Conservation (phyloP, 352 stramenopile genomes). For the Phytophthora pluvialis region DNA sequence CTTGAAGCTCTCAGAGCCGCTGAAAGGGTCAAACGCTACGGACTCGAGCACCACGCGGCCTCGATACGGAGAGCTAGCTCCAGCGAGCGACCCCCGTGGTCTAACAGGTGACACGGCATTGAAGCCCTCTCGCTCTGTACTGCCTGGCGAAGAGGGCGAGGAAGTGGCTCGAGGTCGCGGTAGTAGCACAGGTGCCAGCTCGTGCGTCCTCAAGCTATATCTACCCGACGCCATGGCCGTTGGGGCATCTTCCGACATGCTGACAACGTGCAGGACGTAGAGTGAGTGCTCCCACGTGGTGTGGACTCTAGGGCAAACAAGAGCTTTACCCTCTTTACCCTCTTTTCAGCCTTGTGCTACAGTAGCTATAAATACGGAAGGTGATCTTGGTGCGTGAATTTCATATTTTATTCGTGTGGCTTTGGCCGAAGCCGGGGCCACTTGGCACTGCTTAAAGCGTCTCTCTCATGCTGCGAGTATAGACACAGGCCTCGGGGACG, state of each 20-base stretch:
- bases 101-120: neutral
- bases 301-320: constrained; percentile 4
- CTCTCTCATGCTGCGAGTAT: constrained; percentile 13
- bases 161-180: constrained; percentile 11
- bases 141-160: constrained; percentile 1
- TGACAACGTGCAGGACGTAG: neutral
- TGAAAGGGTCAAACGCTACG: constrained; percentile 57
- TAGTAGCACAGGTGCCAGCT: constrained; percentile 22
- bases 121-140: constrained; percentile 3
- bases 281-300: neutral
- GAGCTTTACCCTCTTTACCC: neutral
- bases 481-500: constrained; percentile 1
- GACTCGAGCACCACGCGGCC: constrained; percentile 27
- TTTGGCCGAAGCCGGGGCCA: constrained; percentile 13
- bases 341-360: neutral
- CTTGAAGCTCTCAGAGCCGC: constrained; percentile 33
- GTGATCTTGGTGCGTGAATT: neutral
- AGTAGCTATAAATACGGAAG: constrained; percentile 19
- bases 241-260: constrained; percentile 12
- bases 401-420: constrained; percentile 25
- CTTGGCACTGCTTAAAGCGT: constrained; percentile 11
- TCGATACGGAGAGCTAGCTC: neutral
- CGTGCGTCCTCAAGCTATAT: constrained; percentile 29
- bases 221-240: neutral
- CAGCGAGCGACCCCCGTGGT: neutral